These are phyloP conservation scores for Chloris gayana DNA, from an alignment of 176 grass and related monocot genomes.

Conservation along the genomic window DNA sequence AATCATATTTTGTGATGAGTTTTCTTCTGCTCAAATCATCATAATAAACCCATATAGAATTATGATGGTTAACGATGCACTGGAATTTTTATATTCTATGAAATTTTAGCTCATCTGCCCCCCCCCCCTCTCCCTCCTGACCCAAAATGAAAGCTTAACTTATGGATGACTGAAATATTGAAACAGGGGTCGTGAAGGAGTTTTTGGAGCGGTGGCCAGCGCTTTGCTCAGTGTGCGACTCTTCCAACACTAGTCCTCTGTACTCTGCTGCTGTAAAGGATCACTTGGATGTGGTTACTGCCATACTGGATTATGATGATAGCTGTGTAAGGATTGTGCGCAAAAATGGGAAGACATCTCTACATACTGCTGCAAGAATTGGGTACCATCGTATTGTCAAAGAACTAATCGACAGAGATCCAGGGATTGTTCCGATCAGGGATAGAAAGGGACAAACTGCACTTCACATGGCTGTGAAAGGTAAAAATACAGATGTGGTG, in stretches of 20 bases:
- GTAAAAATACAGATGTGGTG: conserved; percentile 88
- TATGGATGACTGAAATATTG: conserved; percentile 11
- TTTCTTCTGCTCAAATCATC: neutral
- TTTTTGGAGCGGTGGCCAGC: conserved; percentile 73
- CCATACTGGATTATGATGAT: conserved; percentile 70
- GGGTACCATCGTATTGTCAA: conserved; percentile 82
- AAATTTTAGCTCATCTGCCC: neutral
- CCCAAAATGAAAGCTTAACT: neutral
- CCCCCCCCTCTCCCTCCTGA: too few relatives aligned
- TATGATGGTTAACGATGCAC: neutral
- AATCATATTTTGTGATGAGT: neutral
- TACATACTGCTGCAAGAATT: conserved; percentile 82
- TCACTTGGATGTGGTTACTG: conserved; percentile 87
- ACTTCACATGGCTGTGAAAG: conserved; percentile 99
- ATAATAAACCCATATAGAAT: neutral
- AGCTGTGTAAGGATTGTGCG: conserved; percentile 73
- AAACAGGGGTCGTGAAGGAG: conserved; percentile 76
- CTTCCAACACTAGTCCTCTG: conserved; percentile 81
- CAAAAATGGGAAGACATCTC: conserved; percentile 88
- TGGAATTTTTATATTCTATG: neutral
- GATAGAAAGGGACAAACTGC: conserved; percentile 98
- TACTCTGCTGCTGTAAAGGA: conserved; percentile 93
- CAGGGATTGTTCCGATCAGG: conserved; percentile 70
- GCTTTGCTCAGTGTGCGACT: conserved; percentile 70
- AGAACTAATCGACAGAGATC: conserved; percentile 76